Evolutionary conservation across 129 eudicot genomes (phyloP), one percentile per base, ranked within the genome.

Genomic region (Escallonia rubra): DNA sequence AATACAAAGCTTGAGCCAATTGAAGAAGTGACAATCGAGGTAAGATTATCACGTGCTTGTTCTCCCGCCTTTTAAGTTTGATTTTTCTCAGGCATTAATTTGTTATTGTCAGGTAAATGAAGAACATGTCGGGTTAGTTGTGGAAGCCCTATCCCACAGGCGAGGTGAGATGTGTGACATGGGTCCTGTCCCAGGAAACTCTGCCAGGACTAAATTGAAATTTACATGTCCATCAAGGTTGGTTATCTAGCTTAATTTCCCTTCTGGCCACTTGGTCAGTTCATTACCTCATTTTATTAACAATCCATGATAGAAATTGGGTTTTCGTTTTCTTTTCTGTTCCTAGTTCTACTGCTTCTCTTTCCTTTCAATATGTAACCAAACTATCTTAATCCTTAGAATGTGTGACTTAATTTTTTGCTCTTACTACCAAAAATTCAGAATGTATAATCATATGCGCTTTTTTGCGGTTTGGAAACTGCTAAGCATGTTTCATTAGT

Each of bases 21-120:
- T 65, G 99, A 93, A 77, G 99, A 93, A 93, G 99, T 93, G 56
- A 93, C 95, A 14, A 82, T 93, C 50, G 99, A 86, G 95, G 99
- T 87, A 60, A 52, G 65, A 39, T 43, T 57, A 12, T 38, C 8
- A 63, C 23, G 34, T 68, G 43, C 10, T 42, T 40, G 39, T 12
- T 16, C 40, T 49, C 39, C 41, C 4, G 56, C 50, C n/a, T 34
- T 72, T 49, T 41, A 49, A 45, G 57, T 67, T 52, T 38, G 46
- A 15, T 49, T 10, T 44, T 10, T 43, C 23, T 47, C 42, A 50
- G 15, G 41, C 48, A 72, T 69, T 12, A 51, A 62, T 4, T 61
- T 63, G 3, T 59, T 41, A 47, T 63, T 68, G 40, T 52, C 73
- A 93, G 99, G 86, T 93, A 53, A 83, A 93, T 66, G 99, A 89